Evolutionary conservation across 2,329 filamentous ascomycete genomes (phyloP).

Genomic region (Zarea fungicola): DNA sequence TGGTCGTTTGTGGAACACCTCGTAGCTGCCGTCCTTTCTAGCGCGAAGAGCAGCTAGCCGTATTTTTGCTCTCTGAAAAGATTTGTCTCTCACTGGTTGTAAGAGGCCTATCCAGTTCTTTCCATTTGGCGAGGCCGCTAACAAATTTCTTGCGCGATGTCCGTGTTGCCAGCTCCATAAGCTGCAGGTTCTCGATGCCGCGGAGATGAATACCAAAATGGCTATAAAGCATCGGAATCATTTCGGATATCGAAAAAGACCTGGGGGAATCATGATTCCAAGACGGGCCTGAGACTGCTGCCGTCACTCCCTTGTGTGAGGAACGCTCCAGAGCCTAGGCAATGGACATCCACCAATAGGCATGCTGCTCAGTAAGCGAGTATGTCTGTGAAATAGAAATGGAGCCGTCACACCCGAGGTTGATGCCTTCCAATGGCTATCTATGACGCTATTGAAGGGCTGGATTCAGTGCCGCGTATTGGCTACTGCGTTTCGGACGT

Average conservation of each 20-base stretch:
- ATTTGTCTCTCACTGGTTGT: constrained; percentile 7
- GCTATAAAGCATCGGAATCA: constrained; percentile 48
- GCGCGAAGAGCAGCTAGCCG: constrained; percentile 34
- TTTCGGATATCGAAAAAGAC: constrained; percentile 55
- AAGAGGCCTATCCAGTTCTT: constrained; percentile 24
- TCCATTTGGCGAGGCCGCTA: constrained; percentile 24
- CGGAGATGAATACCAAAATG: constrained; percentile 38
- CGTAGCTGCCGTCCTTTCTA: constrained; percentile 38
- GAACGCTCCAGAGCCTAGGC: not conserved
- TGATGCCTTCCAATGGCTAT: constrained; percentile 43
- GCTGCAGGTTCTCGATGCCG: constrained; percentile 48
- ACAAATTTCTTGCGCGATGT: constrained; percentile 14
- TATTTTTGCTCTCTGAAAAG: constrained; percentile 33
- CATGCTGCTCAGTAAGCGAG: constrained; percentile 22
- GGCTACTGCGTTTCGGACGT: no score
- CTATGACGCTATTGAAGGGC: no score
- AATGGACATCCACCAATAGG: constrained; percentile 22
- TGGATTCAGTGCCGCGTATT: no score
- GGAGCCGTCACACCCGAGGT: constrained; percentile 36
- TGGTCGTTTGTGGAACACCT: constrained; percentile 43
- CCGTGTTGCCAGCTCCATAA: constrained; percentile 46
- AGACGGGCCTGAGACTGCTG: not conserved
- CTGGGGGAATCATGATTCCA: constrained; percentile 32
- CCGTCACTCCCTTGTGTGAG: not conserved
- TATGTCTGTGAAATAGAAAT: constrained; percentile 41